Conservation (phyloP, 106 monocot species). For the Platanthera guangdongensis region DNA sequence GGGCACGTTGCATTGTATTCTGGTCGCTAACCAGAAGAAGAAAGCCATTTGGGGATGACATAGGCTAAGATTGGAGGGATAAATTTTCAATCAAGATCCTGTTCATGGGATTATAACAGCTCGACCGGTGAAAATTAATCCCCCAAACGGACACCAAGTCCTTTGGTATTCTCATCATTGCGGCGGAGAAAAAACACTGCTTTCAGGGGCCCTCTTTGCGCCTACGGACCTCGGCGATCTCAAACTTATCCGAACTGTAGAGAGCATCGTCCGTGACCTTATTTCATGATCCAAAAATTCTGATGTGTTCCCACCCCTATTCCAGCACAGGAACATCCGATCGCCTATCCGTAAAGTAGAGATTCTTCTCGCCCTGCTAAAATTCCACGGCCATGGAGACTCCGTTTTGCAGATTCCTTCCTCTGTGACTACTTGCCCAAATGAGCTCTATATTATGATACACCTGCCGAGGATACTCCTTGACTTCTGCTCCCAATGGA, state of each 20-base stretch:
- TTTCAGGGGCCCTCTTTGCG: constrained; percentile 48
- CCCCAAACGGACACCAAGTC: no score
- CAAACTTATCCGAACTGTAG: constrained; percentile 38
- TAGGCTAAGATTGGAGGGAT: no score
- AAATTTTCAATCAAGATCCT: no score
- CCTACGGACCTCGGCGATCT: constrained; percentile 38
- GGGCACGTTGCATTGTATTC: no score
- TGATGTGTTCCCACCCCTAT: constrained; percentile 2
- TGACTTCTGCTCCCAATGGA: constrained; percentile 59
- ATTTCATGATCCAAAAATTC: constrained; percentile 9
- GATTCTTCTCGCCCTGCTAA: constrained; percentile 34
- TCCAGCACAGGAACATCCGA: constrained; percentile 41
- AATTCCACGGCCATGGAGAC: constrained; percentile 20
- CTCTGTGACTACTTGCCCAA: constrained; percentile 51
- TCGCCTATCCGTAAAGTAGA: constrained; percentile 35
- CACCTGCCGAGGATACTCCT: constrained; percentile 46
- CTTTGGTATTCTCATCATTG: constrained; percentile 24
- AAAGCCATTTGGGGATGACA: constrained; percentile 13
- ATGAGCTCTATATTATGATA: constrained; percentile 78
- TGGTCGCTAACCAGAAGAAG: no score
- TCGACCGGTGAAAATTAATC: no score
- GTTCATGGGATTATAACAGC: no score
- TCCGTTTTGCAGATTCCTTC: constrained; percentile 4
- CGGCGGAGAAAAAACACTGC: constrained; percentile 39
- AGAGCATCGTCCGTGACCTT: constrained; percentile 20